Evolutionary conservation across 495 filamentous ascomycete genomes (phyloP).

Genomic region (Jackrogersella multiformis): DNA sequence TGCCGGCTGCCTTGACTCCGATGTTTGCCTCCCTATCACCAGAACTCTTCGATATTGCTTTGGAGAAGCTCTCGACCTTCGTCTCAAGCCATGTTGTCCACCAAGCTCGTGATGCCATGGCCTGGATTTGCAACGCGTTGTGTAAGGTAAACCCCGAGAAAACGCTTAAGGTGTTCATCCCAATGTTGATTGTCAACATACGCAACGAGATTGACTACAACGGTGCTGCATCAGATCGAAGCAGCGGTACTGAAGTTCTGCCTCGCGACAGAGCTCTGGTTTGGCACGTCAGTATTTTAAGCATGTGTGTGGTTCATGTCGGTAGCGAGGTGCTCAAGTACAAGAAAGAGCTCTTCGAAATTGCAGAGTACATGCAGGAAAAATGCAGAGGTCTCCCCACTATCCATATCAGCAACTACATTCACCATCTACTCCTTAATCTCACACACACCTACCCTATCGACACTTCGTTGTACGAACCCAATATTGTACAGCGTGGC

Average conservation of each 20-base stretch:
- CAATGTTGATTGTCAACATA: slow-evolving; percentile 88
- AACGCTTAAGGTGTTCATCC: slow-evolving; percentile 87
- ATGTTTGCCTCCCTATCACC: slow-evolving; percentile 91
- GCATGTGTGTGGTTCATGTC: slow-evolving; percentile 98
- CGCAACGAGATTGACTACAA: slow-evolving; percentile 97
- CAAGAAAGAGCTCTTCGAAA: slow-evolving; percentile 86
- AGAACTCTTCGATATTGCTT: slow-evolving; percentile 88
- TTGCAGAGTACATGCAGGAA: slow-evolving; percentile 94
- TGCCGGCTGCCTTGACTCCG: slow-evolving; percentile 91
- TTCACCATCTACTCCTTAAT: slow-evolving; percentile 98
- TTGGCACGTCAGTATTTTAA: slow-evolving; percentile 97
- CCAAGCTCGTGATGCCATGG: slow-evolving; percentile 97
- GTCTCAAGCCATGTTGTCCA: slow-evolving; percentile 97
- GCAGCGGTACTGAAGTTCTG: slow-evolving; percentile 90
- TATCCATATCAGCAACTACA: slow-evolving; percentile 95
- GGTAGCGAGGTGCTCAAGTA: slow-evolving; percentile 88
- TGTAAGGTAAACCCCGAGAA: slow-evolving; percentile 96
- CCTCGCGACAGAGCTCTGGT: slow-evolving; percentile 92
- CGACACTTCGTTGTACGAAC: slow-evolving; percentile 86
- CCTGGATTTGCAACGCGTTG: slow-evolving; percentile 94
- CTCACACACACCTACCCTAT: slow-evolving; percentile 91
- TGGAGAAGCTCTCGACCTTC: slow-evolving; percentile 91
- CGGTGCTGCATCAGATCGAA: slow-evolving; percentile 93
- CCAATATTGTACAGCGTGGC: slow-evolving; percentile 61
- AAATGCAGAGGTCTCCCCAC: slow-evolving; percentile 93